Evolutionary conservation across 2,329 filamentous ascomycete genomes (phyloP), one percentile per base, ranked within the genome.

Genomic region (Pseudogymnoascus sp.): DNA sequence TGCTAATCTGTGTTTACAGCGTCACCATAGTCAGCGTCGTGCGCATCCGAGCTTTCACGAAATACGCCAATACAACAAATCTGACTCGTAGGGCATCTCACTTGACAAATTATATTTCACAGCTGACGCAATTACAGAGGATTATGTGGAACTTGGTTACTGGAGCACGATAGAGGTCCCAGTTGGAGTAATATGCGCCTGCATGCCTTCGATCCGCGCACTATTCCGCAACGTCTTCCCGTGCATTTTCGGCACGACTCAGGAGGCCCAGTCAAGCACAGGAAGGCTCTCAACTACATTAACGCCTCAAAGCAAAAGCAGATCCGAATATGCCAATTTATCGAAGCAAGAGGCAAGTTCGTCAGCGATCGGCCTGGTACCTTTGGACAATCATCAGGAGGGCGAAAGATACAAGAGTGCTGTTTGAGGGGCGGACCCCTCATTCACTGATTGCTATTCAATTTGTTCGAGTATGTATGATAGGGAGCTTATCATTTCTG

Each of bases 161-260:
- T 71, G 70, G 70, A 67, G 65, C 1, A 65, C 64, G 21, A 64
- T 71, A 33, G 70, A 71, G 44, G 66, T 69, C 23, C 67, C 67
- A 47, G 65, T 70, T 13, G 68, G 68, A 17, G 67, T 71, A 4
- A 71, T 71, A 36, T 71, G 70, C 57, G 66, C 65, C 10, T 71
- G 70, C 47, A 68, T 71, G 68, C 70, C 70, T 4, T 65, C 50
- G 10, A 40, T 71, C 9, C 66, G 69, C 2, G 36, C 67, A 4
- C 64, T 71, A 10, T 66, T 71, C 21, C 57, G 68, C 5, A 59
- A 63, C 3, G 19, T 65, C 13, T 69, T 70, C 60, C 68, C 69
- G 2, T 66, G 65, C 21, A 10, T 68, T 23, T 61, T 69, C 19
- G 66, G 66, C 33, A 64, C 65, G 6, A 65, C 63, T 15, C 28